Evolutionary conservation across 2,329 filamentous ascomycete genomes (phyloP).

Genomic region (Chrysoporthe puriensis): DNA sequence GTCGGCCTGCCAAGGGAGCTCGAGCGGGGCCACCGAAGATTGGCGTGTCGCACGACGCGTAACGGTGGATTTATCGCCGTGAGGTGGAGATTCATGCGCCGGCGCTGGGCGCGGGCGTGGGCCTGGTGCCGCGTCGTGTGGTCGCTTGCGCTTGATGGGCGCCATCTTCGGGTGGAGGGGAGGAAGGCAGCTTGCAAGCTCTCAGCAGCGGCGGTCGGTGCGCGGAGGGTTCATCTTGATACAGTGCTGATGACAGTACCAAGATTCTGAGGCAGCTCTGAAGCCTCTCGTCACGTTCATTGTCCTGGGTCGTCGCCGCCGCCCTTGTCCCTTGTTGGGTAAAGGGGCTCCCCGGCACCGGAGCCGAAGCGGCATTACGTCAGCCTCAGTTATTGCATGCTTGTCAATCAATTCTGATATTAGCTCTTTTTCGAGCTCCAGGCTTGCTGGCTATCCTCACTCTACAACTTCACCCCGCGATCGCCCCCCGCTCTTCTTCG

Average conservation of each 20-base stretch:
- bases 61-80: slow-evolving; percentile 32
- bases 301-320: neutral
- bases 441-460: neutral
- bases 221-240: neutral
- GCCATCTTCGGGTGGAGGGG: slow-evolving; percentile 30
- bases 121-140: slow-evolving; percentile 27
- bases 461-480: neutral
- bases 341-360: neutral
- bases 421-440: neutral
- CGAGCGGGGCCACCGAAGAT: slow-evolving; percentile 36
- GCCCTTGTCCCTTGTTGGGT: no score
- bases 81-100: slow-evolving; percentile 23
- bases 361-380: slow-evolving; percentile 11
- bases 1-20: slow-evolving; percentile 39
- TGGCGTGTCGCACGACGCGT: slow-evolving; percentile 42
- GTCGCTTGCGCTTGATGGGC: slow-evolving; percentile 39
- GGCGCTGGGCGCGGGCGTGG: neutral
- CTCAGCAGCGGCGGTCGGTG: neutral
- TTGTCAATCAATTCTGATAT: neutral
- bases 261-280: neutral
- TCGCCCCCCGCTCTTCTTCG: neutral
- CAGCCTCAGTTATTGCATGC: neutral
- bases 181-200: no score
- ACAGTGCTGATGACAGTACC: neutral
- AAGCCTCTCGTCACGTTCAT: neutral